Evolutionary conservation across 768 basidiomycete species (phyloP), one percentile per base, ranked within the genome.

Genomic region (Pleurotus eryngii): DNA sequence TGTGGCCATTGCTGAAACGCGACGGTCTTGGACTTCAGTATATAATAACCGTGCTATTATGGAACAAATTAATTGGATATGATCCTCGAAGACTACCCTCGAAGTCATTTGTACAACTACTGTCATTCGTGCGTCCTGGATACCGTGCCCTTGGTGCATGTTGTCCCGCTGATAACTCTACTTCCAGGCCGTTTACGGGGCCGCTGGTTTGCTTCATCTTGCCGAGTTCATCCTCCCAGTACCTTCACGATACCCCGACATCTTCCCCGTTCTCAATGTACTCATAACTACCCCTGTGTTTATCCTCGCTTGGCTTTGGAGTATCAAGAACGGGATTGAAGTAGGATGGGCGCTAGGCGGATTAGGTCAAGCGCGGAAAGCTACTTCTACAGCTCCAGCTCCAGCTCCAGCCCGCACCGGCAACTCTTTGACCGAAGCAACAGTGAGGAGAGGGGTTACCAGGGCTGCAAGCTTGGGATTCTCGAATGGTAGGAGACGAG

Each of bases 1-100:
- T 97, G 91, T 98, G 90, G 89, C 95, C 95, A 0, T 70, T 97
- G 18, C 71, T 97, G 24, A 83, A 86, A 64, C 80, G 81, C 58
- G 95, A 97, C 60, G 90, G 89, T 0, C 78, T 90, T 7, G 84
- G 78, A 0, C 61, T 90, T 14, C 91, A 90, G 68, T 95, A 95
- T 63, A 55, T 89, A 39, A 85, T 82, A 0, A 70, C 85, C 9
- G 75, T 84, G 14, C 22, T 87, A 0, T 63, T 95, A 2, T 98
- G 94, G 94, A 97, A 96, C 68, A 80, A 82, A 56, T 60, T 89
- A 1, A 78, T 95, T 54, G 95, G 95, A 1, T 83, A 90, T 61
- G 85, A 86, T 63, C 91, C 90, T 3, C 71, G 89, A 56, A 74
- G 67, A 14, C 39, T 78, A 24, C 74, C 71, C 0, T 67, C 71